Evolutionary conservation across 352 stramenopile genomes (phyloP), one percentile per base, ranked within the genome.

Genomic region (Peronospora destructor): DNA sequence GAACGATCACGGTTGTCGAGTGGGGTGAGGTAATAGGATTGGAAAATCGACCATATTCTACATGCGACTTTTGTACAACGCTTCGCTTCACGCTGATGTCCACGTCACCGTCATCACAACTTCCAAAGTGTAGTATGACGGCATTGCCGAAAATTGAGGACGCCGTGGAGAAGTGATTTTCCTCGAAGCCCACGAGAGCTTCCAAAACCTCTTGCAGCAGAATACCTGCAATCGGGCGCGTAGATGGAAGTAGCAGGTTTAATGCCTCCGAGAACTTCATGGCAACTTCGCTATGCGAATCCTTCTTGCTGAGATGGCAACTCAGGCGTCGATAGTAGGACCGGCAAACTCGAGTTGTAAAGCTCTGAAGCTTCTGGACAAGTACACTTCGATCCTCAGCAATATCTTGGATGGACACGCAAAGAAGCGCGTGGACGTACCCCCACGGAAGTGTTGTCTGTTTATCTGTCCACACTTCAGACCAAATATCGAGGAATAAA

Each of bases 401-500:
- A 13, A 1, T 50, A 11, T 53, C 19, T 51, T 68, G 43, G 16
- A 76, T 55, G 11, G 16, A 16, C 16, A 60, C 23, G n/a, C 36
- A 49, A 26, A 74, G 32, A 12, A 83, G 43, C 26, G 64, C 61
- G 37, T 71, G 56, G 3, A 81, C 56, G 30, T 81, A 81, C 21
- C 57, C 56, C 71, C 71, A 87, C 28, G 67, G 51, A 28, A 81
- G 41, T 21, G 29, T 37, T 7, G 50, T 50, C 12, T 26, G 17
- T 7, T 63, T 63, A 6, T 56, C 49, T 32, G 67, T 66, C 76
- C 69, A 79, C 28, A 49, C 49, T 45, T 73, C 49, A 5, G 55
- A 69, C 78, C 75, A 87, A 35, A 66, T 45, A 11, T 69, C 48
- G 9, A 88, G 21, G 26, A 88, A 75, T 37, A 60, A 52, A 34